Percentiles rank a stretch among this genome's conserved stretches.
Evolutionary conservation across 768 basidiomycete species (phyloP).

Genomic region (Leccinum truebloodii): DNA sequence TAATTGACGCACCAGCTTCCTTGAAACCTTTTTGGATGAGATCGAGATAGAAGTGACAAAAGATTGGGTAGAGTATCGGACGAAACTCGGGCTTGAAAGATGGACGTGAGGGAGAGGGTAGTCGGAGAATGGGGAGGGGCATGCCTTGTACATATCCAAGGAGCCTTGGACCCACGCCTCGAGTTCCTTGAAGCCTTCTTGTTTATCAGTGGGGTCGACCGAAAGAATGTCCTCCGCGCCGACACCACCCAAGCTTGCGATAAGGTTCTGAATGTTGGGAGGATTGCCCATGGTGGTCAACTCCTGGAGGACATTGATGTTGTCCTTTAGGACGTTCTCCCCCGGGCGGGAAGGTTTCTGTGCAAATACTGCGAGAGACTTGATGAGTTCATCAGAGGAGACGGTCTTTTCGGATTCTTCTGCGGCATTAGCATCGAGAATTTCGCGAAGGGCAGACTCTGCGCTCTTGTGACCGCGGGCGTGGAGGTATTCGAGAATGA

Average conservation of each 20-base stretch:
- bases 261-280: constrained; percentile 70
- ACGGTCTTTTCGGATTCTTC: constrained; percentile 41
- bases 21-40: constrained; percentile 88
- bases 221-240: constrained; percentile 83
- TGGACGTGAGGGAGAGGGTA: constrained; percentile 16
- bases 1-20: constrained; percentile 69
- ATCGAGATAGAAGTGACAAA: constrained; percentile 96
- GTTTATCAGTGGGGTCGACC: constrained; percentile 80
- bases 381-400: constrained; percentile 54
- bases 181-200: constrained; percentile 82
- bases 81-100: constrained; percentile 80
- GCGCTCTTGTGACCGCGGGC: constrained; percentile 46
- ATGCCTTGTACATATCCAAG: constrained; percentile 86
- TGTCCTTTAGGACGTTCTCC: constrained; percentile 72
- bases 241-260: constrained; percentile 74
- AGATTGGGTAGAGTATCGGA: constrained; percentile 93
- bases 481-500: constrained; percentile 52
- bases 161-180: constrained; percentile 91
- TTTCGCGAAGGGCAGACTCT: constrained; percentile 44
- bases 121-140: constrained; percentile 32
- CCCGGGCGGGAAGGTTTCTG: constrained; percentile 66
- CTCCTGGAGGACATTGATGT: constrained; percentile 63
- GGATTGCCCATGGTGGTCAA: constrained; percentile 69
- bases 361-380: constrained; percentile 64
- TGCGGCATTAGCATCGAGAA: constrained; percentile 33